A percentile compares a stretch with the other conserved stretches of the same genome.
These are phyloP conservation scores for Fusarium penzigii DNA, from an alignment of 2,329 filamentous ascomycete genomes.

Conservation along the genomic window DNA sequence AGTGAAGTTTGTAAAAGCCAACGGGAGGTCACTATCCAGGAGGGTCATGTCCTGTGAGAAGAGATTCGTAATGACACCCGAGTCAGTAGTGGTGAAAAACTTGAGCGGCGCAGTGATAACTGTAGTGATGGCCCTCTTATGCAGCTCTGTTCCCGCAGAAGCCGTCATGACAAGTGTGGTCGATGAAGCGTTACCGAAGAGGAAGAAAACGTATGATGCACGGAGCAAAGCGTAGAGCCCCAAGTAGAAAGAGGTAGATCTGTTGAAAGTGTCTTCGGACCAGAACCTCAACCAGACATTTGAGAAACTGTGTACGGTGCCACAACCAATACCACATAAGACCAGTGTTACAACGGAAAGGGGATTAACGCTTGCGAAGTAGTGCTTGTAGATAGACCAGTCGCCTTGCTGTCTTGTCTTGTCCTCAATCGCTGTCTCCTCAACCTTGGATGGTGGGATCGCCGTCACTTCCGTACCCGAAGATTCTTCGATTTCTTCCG, in stretches of 20 bases:
- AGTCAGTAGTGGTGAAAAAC: constrained; percentile 45
- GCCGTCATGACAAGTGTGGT: constrained; percentile 30
- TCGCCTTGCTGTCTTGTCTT: constrained; percentile 34
- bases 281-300: constrained; percentile 45
- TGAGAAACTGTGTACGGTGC: constrained; percentile 31
- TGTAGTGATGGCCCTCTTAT: constrained; percentile 34
- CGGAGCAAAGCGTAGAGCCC: constrained; percentile 33
- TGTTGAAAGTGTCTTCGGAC: constrained; percentile 33
- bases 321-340: constrained; percentile 23
- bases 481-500: not conserved
- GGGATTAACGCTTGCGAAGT: constrained; percentile 31
- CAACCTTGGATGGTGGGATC: not conserved
- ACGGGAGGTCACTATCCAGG: constrained; percentile 41
- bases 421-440: constrained; percentile 15
- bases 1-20: constrained; percentile 33
- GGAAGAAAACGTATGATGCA: constrained; percentile 15
- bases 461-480: not conserved
- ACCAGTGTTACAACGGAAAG: constrained; percentile 19
- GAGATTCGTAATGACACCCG: constrained; percentile 43
- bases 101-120: constrained; percentile 41
- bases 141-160: constrained; percentile 34
- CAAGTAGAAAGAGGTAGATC: constrained; percentile 30
- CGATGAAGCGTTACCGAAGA: constrained; percentile 12
- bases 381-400: constrained; percentile 37
- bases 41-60: constrained; percentile 49